Percentiles rank a stretch among this genome's conserved stretches.
Evolutionary conservation across 2,329 filamentous ascomycete genomes (phyloP).

Genomic region (Aspergillus sp.): DNA sequence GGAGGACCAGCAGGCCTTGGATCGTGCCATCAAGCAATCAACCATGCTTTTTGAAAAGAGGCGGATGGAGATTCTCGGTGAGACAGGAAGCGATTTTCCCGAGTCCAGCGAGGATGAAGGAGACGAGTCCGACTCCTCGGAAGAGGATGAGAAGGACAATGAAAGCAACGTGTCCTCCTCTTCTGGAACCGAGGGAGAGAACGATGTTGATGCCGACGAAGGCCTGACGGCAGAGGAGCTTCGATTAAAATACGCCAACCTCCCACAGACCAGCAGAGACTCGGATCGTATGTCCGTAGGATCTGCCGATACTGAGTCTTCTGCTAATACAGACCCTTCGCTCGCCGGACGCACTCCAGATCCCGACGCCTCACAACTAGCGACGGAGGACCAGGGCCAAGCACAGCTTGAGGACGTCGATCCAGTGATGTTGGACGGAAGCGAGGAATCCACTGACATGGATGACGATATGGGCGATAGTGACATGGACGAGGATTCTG

Average conservation of each 20-base stretch:
- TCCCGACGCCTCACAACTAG: conserved; percentile 13
- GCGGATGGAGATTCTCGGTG: conserved; percentile 35
- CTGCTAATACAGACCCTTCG: conserved; percentile 11
- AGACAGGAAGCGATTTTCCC: conserved; percentile 60
- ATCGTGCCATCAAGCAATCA: conserved; percentile 44
- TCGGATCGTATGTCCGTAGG: conserved; percentile 17
- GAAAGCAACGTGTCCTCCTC: conserved; percentile 43
- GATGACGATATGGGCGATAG: conserved; percentile 41
- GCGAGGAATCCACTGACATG: conserved; percentile 40
- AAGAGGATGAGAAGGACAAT: conserved; percentile 52
- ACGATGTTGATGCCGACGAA: conserved; percentile 34
- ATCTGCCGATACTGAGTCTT: conserved; percentile 12
- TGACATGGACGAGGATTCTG: conserved; percentile 41
- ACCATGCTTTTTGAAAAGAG: conserved; percentile 41
- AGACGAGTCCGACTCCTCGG: conserved; percentile 26
- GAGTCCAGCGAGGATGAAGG: conserved; percentile 49
- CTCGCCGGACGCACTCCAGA: conserved; percentile 13
- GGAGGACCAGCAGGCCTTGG: conserved; percentile 44
- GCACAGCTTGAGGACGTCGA: conserved; percentile 36
- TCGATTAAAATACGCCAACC: conserved; percentile 37
- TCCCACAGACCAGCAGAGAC: conserved; percentile 18
- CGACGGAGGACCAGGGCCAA: conserved; percentile 5
- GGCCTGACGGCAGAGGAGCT: conserved; percentile 39
- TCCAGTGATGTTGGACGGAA: conserved; percentile 36
- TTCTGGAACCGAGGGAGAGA: conserved; percentile 34